phyloP scores from a whole-genome alignment of 192 early-diverging fungal genomes.

The Coemansia sp. region DNA sequence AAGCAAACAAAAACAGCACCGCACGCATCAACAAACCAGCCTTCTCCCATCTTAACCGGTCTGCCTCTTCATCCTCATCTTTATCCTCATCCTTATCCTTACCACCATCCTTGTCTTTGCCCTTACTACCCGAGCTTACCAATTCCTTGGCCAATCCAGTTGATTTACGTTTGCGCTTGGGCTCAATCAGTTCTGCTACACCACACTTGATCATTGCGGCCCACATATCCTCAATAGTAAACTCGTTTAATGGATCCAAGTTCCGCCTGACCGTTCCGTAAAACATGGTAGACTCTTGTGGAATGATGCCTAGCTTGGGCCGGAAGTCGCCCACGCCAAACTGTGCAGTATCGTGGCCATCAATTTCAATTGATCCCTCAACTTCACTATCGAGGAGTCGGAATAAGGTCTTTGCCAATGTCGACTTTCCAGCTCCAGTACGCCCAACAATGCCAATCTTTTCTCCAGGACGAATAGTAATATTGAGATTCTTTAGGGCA shows the following conservation, averaged over 20 bases:
- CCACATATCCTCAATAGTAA: constrained; percentile 67
- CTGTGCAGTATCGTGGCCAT: constrained; percentile 69
- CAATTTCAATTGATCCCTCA: constrained; percentile 67
- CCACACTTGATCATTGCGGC: constrained; percentile 49
- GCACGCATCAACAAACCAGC: background rate
- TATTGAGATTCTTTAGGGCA: constrained; percentile 64
- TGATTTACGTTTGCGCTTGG: background rate
- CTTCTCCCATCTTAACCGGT: background rate
- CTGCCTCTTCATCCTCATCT: background rate
- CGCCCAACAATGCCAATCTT: constrained; percentile 74
- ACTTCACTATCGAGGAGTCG: constrained; percentile 61
- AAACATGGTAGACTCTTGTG: constrained; percentile 68
- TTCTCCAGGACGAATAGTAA: constrained; percentile 64
- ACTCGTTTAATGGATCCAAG: constrained; percentile 63
- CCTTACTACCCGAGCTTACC: background rate
- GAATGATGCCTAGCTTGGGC: constrained; percentile 62
- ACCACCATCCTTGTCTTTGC: background rate
- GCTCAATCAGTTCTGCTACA: background rate
- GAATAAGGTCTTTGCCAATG: constrained; percentile 67
- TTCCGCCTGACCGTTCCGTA: constrained; percentile 66
- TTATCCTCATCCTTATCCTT: no score
- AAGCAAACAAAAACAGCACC: background rate
- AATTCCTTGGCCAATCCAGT: background rate
- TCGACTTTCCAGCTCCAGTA: constrained; percentile 75
- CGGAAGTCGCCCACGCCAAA: constrained; percentile 59